Evolutionary conservation across 495 filamentous ascomycete species (phyloP).

Genomic region (Aspergillus nanangensis): DNA sequence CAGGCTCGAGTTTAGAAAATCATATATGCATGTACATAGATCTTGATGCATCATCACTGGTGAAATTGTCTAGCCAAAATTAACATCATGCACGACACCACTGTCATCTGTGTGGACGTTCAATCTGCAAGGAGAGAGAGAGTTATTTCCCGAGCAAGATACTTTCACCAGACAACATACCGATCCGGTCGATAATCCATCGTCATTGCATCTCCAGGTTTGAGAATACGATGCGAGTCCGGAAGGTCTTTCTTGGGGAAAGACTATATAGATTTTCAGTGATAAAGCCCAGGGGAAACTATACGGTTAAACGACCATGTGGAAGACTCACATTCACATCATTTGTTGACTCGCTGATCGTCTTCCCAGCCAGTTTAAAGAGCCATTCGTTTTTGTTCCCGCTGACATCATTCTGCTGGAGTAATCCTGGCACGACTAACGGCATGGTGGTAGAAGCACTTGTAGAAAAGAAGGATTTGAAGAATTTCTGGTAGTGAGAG

Average conservation of each 20-base stretch:
- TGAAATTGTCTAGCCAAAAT: constrained; percentile 28
- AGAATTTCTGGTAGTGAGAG: background rate
- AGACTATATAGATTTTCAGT: constrained; percentile 48
- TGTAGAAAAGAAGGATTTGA: background rate
- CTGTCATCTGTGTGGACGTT: constrained; percentile 71
- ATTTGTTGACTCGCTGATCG: constrained; percentile 43
- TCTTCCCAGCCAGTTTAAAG: constrained; percentile 75
- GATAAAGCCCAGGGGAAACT: too few relatives aligned
- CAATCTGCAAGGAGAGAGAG: constrained; percentile 47
- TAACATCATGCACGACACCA: constrained; percentile 69
- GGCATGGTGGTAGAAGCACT: constrained; percentile 56
- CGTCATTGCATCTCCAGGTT: constrained; percentile 57
- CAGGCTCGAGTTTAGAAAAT: too few relatives aligned
- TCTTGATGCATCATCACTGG: too few relatives aligned
- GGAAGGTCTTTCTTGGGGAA: constrained; percentile 77
- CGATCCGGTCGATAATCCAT: constrained; percentile 58
- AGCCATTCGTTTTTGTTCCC: constrained; percentile 58
- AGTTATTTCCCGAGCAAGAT: too few relatives aligned
- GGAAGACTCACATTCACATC: constrained; percentile 48
- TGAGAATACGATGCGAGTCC: constrained; percentile 58
- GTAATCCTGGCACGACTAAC: constrained; percentile 72
- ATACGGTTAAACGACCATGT: too few relatives aligned
- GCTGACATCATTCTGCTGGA: constrained; percentile 25
- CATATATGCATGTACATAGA: too few relatives aligned
- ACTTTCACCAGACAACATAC: too few relatives aligned